phyloP scores from a whole-genome alignment of 768 basidiomycete genomes.

The Mrakia frigida region DNA sequence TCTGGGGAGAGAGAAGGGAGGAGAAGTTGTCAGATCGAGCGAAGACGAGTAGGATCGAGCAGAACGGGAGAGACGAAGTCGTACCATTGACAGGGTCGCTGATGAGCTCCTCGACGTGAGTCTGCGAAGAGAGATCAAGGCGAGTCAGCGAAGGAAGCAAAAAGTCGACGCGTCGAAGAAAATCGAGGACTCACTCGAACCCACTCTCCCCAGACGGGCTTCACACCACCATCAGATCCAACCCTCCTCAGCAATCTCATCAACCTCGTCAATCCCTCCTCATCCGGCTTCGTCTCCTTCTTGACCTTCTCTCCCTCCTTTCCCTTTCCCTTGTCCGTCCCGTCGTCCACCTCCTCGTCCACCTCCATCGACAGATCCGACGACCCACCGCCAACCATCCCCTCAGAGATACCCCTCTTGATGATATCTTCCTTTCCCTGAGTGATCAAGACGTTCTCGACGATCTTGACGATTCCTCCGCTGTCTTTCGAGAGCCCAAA shows the following conservation, averaged over 20 bases:
- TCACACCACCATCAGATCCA: not conserved
- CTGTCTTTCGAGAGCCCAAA: slow-evolving; percentile 2
- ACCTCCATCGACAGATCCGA: slow-evolving; percentile 2
- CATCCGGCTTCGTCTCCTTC: slow-evolving; percentile 7
- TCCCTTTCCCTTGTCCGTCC: slow-evolving; percentile 2
- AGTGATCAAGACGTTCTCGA: not conserved
- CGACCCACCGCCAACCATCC: slow-evolving; percentile 1
- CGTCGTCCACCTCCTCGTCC: slow-evolving; percentile 1
- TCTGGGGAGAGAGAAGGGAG: slow-evolving; percentile 3
- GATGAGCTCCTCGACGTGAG: slow-evolving; percentile 23
- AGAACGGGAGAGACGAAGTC: not conserved
- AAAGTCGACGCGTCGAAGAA: not conserved
- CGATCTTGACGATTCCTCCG: slow-evolving; percentile 11
- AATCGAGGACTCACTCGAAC: not conserved
- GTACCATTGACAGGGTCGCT: slow-evolving; percentile 13
- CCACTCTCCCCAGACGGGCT: slow-evolving; percentile 13
- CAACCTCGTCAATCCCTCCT: not conserved
- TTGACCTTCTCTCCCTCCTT: slow-evolving; percentile 3
- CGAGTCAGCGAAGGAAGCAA: not conserved
- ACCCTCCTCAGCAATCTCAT: slow-evolving; percentile 9
- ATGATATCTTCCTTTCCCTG: not conserved
- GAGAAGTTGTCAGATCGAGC: not conserved
- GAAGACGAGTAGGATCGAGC: too few species aligned
- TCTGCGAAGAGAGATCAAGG: not conserved
- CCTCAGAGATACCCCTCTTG: not conserved